Base-by-base conservation (phyloP, 768 basidiomycete genomes). In the Crucibulum laeve region DNA sequence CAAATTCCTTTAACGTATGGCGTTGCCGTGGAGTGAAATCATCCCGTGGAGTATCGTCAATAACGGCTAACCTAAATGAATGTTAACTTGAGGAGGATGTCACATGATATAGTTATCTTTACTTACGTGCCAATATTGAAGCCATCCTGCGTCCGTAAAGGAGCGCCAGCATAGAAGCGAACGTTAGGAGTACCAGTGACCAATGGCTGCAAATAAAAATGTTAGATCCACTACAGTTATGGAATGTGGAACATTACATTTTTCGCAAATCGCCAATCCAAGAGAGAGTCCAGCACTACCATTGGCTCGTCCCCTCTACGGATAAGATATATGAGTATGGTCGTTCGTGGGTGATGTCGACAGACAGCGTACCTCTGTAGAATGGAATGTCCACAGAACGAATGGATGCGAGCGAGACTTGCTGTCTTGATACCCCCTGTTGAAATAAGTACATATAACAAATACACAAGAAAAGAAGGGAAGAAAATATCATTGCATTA, bases 1-100 rank as follows among this genome's bases (percentile, higher is more conserved):
- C 93, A 56, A 96, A 96, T 62, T 96, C 94, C 60, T 95, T 95
- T 49, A 97, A 70, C 2, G 91, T 91, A 67, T 95, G 88, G 37
- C 92, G 70, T 53, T 93, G 90, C 35, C 93, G 72, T 6, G 93
- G 91, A 6, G 84, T 82, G 56, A 94, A 96, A 46, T 94, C 92
- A 15, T 78, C 71, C 37, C 87, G 74, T 1, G 92, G 90, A 30
- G 78, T 69, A 54, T 91, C 88, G 50, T 93, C 91, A 48, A 93
- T 80, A 24, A 97, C 75, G 26, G 89, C 85, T 43, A 97, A 66
- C 39, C 87, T 89, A 52, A 37, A 38, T 11, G 18, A n/a, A 3
- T 15, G 28, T 30, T 18, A 38, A 15, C 36, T 23, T 42, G 38
- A 40, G 13, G 1, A 42, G 8, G 15, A n/a, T 33, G 7, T 23